phyloP scores from a whole-genome alignment of 345 rosid species.

The Camelina laxa region DNA sequence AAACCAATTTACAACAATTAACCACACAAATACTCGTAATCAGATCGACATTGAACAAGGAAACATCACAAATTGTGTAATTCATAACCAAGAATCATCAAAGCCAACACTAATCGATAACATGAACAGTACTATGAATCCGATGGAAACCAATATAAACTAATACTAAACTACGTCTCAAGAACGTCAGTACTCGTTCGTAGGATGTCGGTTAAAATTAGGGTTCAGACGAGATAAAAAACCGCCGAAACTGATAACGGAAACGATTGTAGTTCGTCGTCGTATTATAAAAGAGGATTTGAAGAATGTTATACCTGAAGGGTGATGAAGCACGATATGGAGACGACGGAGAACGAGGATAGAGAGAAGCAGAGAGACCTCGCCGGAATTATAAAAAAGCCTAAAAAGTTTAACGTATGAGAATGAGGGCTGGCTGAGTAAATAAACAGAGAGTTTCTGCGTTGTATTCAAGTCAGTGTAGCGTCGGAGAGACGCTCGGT shows the following conservation, averaged over 20 bases:
- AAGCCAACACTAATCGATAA: conserved; percentile 13
- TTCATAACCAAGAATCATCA: conserved; percentile 10
- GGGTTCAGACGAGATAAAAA: conserved; percentile 24
- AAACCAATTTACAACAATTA: not conserved
- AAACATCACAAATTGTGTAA: not conserved
- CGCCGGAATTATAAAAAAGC: conserved; percentile 16
- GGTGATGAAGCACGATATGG: not conserved
- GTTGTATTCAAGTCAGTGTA: conserved; percentile 22
- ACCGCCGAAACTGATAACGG: not conserved
- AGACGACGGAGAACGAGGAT: conserved; percentile 19
- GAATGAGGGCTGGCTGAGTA: not conserved
- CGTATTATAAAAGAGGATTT: not conserved
- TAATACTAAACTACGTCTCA: not conserved
- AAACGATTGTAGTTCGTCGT: not conserved
- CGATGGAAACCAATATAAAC: not conserved
- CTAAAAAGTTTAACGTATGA: not conserved
- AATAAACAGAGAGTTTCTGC: conserved; percentile 7
- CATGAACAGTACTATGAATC: not conserved
- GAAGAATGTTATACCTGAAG: conserved; percentile 20
- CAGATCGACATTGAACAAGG: conserved; percentile 1
- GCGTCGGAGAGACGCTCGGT: conserved; percentile 23
- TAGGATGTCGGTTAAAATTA: not conserved
- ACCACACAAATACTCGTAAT: conserved; percentile 8
- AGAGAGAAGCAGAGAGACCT: not conserved
- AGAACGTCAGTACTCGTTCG: not conserved